Evolutionary conservation across 73 alveolate genomes (phyloP), one percentile per base, ranked within the genome.

Genomic region (Blepharisma japonicum): DNA sequence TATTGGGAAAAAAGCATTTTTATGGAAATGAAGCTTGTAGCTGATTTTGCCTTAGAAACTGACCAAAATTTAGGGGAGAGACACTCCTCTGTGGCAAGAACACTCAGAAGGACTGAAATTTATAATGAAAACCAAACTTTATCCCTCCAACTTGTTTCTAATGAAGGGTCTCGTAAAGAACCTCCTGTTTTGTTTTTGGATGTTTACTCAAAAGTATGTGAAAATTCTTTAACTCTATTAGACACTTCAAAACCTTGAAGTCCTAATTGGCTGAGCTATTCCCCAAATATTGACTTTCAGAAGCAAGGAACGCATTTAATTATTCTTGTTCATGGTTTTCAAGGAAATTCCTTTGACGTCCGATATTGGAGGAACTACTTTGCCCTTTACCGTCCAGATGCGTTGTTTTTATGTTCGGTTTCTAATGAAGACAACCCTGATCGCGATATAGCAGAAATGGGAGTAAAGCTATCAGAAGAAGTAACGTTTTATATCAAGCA

Each of bases 391-490:
- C 94, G 92, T 61, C 98, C 98, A 39, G 96, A 96, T 77, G 96
- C 94, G 66, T 93, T 91, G 47, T 96, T 92, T 83, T 84, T 94
- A 42, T 87, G 93, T 55, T 82, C 96, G 6, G 79, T 81, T 45
- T 81, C 92, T 0, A 96, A 96, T 85, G 98, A 96, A 85, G 98
- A 92, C 91, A 98, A 90, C 53, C 91, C 98, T 23, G 98, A 96
- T 47, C 95, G 94, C 0, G 95, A 91, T 81, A 80, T 96, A 32
- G 81, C 85, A 7, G 94, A 95, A 71, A 94, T 96, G 98, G 99
- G 99, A 11, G 88, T 82, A 71, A 89, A 90, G 77, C 83, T 96
- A 56, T 98, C 98, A 2, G 46, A 88, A 5, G 99, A 96, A 86
- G 96, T 96, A 9, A 89, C 79, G 74, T 18, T 83, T 20, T 87